Conservation (phyloP, 2,329 filamentous ascomycete genomes). For the Exophiala lecanii-corni region DNA sequence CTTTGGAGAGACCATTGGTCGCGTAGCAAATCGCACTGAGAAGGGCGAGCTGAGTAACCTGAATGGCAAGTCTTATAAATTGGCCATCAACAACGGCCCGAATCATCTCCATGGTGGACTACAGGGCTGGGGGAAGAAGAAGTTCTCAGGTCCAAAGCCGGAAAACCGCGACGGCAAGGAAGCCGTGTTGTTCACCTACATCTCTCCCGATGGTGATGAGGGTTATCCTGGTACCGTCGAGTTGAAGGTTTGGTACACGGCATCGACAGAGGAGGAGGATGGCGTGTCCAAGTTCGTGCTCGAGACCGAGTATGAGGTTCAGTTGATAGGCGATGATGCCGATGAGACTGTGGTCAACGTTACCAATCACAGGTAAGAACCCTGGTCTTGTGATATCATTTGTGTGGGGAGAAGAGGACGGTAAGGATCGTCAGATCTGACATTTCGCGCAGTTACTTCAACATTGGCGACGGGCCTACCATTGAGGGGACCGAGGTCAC, state of each 20-base stretch:
- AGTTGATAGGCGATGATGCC: conserved; percentile 67
- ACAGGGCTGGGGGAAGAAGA: conserved; percentile 74
- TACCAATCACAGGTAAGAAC: conserved; percentile 82
- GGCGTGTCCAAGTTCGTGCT: conserved; percentile 63
- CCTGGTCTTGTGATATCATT: not conserved
- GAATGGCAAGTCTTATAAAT: conserved; percentile 65
- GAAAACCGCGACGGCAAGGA: conserved; percentile 57
- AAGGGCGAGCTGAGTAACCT: conserved; percentile 65
- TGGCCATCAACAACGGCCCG: conserved; percentile 71
- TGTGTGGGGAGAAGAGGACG: not conserved
- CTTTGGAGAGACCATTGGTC: conserved; percentile 93
- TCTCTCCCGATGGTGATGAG: conserved; percentile 70
- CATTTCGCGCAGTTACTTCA: conserved; percentile 56
- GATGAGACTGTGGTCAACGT: conserved; percentile 91
- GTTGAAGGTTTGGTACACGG: conserved; percentile 71
- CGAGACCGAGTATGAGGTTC: conserved; percentile 84
- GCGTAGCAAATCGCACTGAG: conserved; percentile 72
- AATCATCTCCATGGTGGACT: conserved; percentile 72
- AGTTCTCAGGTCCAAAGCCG: conserved; percentile 67
- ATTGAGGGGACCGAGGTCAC: conserved; percentile 60
- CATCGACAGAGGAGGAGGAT: conserved; percentile 60
- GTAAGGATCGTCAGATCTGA: conserved; percentile 8
- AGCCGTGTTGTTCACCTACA: conserved; percentile 60
- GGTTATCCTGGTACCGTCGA: conserved; percentile 85
- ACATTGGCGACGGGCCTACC: conserved; percentile 54